These are phyloP conservation scores for Wallacemonas rigidus DNA, from an alignment of 208 protist species.

Conservation along the genomic window DNA sequence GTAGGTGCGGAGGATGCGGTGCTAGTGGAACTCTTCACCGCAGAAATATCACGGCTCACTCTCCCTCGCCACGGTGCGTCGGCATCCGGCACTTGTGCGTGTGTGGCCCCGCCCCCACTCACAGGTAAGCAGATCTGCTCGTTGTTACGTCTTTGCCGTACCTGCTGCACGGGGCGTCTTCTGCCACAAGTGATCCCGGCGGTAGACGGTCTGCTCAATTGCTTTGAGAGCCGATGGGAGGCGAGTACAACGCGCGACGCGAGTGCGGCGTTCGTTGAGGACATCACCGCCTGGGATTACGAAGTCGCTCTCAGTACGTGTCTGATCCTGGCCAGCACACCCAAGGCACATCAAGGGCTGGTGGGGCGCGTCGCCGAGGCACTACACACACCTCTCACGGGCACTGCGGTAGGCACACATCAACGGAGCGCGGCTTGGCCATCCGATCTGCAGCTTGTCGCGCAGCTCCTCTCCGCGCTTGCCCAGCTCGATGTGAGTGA, in stretches of 20 bases:
- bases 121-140: neutral
- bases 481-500: slow-evolving; percentile 24
- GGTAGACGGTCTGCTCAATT: slow-evolving; percentile 39
- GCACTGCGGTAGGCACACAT: neutral
- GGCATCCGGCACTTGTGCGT: neutral
- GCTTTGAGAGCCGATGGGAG: slow-evolving; percentile 1
- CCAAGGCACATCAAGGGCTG: slow-evolving; percentile 24
- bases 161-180: slow-evolving; percentile 14
- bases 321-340: slow-evolving; percentile 18
- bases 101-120: slow-evolving; percentile 22
- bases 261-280: slow-evolving; percentile 10
- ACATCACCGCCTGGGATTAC: slow-evolving; percentile 21
- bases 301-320: slow-evolving; percentile 33
- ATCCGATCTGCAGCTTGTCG: slow-evolving; percentile 37
- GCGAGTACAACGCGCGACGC: neutral
- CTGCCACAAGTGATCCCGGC: slow-evolving; percentile 30
- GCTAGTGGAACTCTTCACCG: slow-evolving; percentile 33
- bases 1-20: slow-evolving; percentile 50
- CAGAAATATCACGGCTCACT: slow-evolving; percentile 22
- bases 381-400: slow-evolving; percentile 6
- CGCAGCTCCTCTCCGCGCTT: neutral
- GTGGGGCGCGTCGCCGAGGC: slow-evolving; percentile 20
- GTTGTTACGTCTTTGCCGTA: neutral
- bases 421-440: slow-evolving; percentile 17
- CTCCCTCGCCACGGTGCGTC: neutral